These are phyloP conservation scores for Spergularia bocconei DNA, from an alignment of 148 eudicot genomes.

Conservation along the genomic window DNA sequence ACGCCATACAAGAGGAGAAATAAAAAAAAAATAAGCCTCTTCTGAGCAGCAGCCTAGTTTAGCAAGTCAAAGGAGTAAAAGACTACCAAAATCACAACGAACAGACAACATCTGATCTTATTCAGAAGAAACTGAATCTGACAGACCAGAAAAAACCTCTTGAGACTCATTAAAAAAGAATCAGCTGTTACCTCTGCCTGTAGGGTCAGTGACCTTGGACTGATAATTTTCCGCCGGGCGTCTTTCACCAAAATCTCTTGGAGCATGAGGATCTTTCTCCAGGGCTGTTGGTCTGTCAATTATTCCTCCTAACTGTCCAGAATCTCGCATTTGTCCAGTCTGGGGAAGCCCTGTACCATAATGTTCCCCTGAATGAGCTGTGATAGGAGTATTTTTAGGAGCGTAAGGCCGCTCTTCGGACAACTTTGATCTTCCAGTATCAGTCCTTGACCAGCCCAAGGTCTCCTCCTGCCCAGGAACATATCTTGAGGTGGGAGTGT, in stretches of 20 bases:
- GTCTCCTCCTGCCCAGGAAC: constrained; percentile 26
- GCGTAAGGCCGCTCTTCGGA: constrained; percentile 34
- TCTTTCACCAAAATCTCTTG: constrained; percentile 16
- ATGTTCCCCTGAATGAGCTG: constrained; percentile 5
- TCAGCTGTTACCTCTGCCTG: constrained; percentile 39
- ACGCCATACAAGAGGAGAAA: too few relatives aligned
- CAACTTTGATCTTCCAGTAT: constrained; percentile 20
- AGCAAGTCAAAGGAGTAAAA: too few relatives aligned
- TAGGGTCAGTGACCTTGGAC: constrained; percentile 53
- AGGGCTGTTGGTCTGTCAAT: constrained; percentile 19
- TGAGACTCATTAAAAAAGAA: too few relatives aligned
- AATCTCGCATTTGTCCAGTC: neutral
- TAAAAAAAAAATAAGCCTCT: too few relatives aligned
- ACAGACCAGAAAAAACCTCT: too few relatives aligned
- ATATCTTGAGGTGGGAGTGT: constrained; percentile 9
- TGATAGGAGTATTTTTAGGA: constrained; percentile 23
- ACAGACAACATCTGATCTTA: neutral
- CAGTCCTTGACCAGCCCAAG: constrained; percentile 21
- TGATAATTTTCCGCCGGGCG: constrained; percentile 38
- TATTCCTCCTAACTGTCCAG: constrained; percentile 14
- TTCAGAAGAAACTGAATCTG: too few relatives aligned
- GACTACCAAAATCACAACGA: neutral
- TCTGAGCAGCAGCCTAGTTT: neutral
- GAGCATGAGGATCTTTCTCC: constrained; percentile 41
- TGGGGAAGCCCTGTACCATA: constrained; percentile 2